Base-by-base conservation (phyloP, 2,329 filamentous ascomycete genomes). In the Fusarium miscanthi region DNA sequence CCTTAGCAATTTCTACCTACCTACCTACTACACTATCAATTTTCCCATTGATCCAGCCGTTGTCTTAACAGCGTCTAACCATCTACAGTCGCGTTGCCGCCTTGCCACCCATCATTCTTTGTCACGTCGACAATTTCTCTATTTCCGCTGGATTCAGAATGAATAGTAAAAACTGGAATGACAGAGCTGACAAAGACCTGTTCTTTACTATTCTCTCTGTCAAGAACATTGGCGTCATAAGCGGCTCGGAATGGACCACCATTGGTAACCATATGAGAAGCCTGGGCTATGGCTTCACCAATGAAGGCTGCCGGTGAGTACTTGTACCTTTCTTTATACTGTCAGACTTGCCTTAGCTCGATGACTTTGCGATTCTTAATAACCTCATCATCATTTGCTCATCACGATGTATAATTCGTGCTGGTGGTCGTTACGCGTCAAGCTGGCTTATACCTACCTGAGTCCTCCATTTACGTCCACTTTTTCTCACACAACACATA, bases 191-290 rank as follows among this genome's bases (percentile, higher is more conserved):
- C 75, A 89, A 88, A 77, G 88, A 90, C 77, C 82, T 90, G 51
- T 90, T 90, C 82, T 90, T 90, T 76, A 89, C 88, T 59, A 90
- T 90, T 66, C 80, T 90, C 42, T 88, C 86, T 7, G 86, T 89
- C 53, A 90, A 90, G 81, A 88, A 89, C 78, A 89, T 90, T 74
- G 88, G 88, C 70, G 84, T 90, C 77, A 90, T 90, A 79, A 90
- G 87, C 79, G 88, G 87, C 64, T 81, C 83, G 21, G 88, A 90
- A 88, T 90, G 88, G 88, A 87, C 84, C 33, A 88, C 85, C 42
- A 90, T 90, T 74, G 88, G 88, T 70, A 88, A 88, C 78, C 84
- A 88, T 69, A 90, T 90, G 88, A 84, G 88, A 67, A 80, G 81
- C 40, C 76, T 89, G 63, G 88, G 88, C 61, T 90, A 90, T 75